phyloP scores from a whole-genome alignment of 139 green algal species.

The Coelastrella sp. region DNA sequence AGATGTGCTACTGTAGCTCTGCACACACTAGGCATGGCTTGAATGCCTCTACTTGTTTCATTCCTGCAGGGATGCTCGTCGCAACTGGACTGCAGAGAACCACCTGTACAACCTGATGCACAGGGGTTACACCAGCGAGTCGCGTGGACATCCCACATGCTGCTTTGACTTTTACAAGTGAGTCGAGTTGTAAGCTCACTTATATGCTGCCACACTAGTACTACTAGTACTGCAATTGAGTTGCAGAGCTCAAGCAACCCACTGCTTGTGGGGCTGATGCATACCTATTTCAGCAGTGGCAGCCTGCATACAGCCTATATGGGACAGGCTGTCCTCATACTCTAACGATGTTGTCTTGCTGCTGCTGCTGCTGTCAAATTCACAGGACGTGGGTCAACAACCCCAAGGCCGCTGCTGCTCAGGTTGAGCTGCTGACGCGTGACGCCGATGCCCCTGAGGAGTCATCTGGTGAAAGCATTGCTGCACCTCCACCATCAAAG shows the following conservation, averaged over 20 bases:
- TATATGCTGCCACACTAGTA: neutral
- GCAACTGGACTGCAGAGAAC: slow-evolving; percentile 69
- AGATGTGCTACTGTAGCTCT: too few relatives aligned
- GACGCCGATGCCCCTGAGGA: slow-evolving; percentile 37
- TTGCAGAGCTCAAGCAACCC: too few relatives aligned
- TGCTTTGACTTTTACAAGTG: slow-evolving; percentile 79
- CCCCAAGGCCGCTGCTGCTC: slow-evolving; percentile 5
- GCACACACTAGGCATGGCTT: too few relatives aligned
- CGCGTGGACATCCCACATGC: slow-evolving; percentile 65
- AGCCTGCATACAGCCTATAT: too few relatives aligned
- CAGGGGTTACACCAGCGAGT: slow-evolving; percentile 70
- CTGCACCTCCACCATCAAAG: slow-evolving; percentile 25
- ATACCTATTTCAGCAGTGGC: too few relatives aligned
- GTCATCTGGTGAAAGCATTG: slow-evolving; percentile 13
- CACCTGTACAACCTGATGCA: slow-evolving; percentile 82
- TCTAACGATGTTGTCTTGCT: too few relatives aligned
- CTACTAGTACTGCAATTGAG: too few relatives aligned
- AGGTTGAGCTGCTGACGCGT: slow-evolving; percentile 40
- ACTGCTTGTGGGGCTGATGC: too few relatives aligned
- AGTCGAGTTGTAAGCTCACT: neutral
- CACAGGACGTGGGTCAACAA: slow-evolving; percentile 38
- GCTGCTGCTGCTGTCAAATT: neutral
- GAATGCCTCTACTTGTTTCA: neutral
- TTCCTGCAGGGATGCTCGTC: slow-evolving; percentile 48
- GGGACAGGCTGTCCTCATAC: too few relatives aligned